phyloP scores from a whole-genome alignment of 2,329 filamentous ascomycete species.

The Colletotrichum noveboracense region DNA sequence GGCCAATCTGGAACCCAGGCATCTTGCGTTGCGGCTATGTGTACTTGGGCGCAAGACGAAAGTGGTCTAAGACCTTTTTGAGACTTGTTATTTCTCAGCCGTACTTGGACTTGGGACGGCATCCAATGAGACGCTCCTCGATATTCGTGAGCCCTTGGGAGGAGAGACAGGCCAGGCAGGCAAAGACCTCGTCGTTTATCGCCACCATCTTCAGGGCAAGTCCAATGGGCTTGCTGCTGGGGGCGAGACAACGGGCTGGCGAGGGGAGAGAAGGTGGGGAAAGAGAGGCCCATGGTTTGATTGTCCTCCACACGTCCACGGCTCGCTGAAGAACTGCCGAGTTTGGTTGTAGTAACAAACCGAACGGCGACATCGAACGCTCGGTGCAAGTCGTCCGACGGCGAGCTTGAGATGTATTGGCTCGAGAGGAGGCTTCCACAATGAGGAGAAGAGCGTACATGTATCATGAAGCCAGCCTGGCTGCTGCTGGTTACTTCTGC shows the following conservation, averaged over 20 bases:
- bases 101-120: not conserved
- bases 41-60: not conserved
- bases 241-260: not conserved
- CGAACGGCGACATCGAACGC: not conserved
- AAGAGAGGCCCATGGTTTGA: not conserved
- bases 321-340: conserved; percentile 9
- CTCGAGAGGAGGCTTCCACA: not conserved
- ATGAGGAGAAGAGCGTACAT: not conserved
- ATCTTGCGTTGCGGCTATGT: not conserved
- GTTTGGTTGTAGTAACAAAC: not conserved
- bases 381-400: not conserved
- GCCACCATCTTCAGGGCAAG: not conserved
- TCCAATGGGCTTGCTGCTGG: not conserved
- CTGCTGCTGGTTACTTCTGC: not conserved
- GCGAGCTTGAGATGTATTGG: not conserved
- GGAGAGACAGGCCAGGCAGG: not conserved
- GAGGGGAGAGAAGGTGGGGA: not conserved
- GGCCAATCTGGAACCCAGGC: not conserved
- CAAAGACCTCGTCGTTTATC: not conserved
- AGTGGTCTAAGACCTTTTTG: not conserved
- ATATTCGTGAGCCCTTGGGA: not conserved
- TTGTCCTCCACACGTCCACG: not conserved
- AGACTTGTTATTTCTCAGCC: not conserved
- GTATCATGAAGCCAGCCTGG: conserved; percentile 7
- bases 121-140: not conserved